Base-by-base conservation (phyloP, 139 green algal genomes). In the Chlamydomonas schloesseri region DNA sequence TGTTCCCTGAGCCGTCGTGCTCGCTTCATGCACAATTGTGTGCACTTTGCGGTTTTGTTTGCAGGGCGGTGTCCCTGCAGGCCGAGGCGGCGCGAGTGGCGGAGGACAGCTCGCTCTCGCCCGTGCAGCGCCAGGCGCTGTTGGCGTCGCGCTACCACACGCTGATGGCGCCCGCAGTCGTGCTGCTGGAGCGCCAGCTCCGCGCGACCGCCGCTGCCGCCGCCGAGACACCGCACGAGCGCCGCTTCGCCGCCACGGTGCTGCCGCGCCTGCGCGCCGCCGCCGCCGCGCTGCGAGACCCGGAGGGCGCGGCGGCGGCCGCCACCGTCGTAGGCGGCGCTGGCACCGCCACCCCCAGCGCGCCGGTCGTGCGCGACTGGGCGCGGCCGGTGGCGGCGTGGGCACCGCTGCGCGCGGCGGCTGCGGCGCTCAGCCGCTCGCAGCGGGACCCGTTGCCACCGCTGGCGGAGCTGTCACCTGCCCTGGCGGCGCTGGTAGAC, bases 151-250 rank as follows among this genome's bases (percentile, higher is more conserved):
- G 93, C 79, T 96, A 93, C 71, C 28, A 71, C 26, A 90, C 92
- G 0, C 80, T 95, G 33, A 93, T 95, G 86, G 80, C 90, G 0
- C 93, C 92, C 18, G 88, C 91, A 0, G 55, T 93, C 17, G 37
- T 91, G n/a, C 75, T 76, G 31, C 87, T 97, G 64, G 87, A 95
- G 83, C 83, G 86, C n/a, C 88, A 92, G 34, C 53, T 96, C 17
- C 60, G 81, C 2, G 73, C 73, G 46, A 83, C 69, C 14, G 76
- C 87, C 2, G 82, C 65, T 0, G 73, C 36, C 58, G 33, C 71
- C 29, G 65, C 76, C 15, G 71, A 89, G 14, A 85, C 85, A 8
- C 88, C 90, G 15, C 89, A 89, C 8, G 91, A 96, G 47, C 29
- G 42, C 0, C 34, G 29, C 10, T 96, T 96, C 64, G 65, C 36